Percentiles rank a stretch among this genome's conserved stretches.
phyloP scores from a whole-genome alignment of 768 basidiomycete genomes.

The Phanerodontia chrysosporium region DNA sequence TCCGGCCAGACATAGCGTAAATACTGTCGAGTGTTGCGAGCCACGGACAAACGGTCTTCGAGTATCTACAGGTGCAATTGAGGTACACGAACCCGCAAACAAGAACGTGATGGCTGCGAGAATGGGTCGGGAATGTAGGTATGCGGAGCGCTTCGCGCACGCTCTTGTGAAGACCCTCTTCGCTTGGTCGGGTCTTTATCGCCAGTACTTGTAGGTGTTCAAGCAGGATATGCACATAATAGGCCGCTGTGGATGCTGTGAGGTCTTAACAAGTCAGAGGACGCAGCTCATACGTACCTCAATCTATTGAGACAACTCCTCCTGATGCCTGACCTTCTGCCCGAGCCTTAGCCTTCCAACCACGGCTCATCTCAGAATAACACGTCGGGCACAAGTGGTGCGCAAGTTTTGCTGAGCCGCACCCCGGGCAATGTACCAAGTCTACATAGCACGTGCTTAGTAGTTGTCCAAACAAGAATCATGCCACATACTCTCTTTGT shows the following conservation, averaged over 20 bases:
- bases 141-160: too few relatives aligned
- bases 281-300: not conserved
- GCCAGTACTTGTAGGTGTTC: too few relatives aligned
- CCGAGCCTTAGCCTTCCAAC: constrained; percentile 47
- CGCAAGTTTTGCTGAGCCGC: constrained; percentile 82
- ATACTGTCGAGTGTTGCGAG: too few relatives aligned
- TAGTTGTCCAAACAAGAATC: not conserved
- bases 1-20: not conserved
- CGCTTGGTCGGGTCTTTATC: too few relatives aligned
- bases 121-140: too few relatives aligned
- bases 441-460: constrained; percentile 41
- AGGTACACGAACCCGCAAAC: too few relatives aligned
- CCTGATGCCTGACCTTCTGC: not conserved
- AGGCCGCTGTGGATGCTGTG: not conserved
- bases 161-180: too few relatives aligned
- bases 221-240: too few relatives aligned
- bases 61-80: too few relatives aligned
- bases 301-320: not conserved
- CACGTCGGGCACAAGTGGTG: constrained; percentile 85
- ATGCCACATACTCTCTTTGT: constrained; percentile 72
- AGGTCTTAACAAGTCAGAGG: not conserved
- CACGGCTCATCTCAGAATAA: constrained; percentile 63
- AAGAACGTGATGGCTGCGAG: too few relatives aligned
- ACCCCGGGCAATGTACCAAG: constrained; percentile 86
- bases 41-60: not conserved